Evolutionary conservation across 2,329 filamentous ascomycete species (phyloP).

Genomic region (Cytospora leucostoma): DNA sequence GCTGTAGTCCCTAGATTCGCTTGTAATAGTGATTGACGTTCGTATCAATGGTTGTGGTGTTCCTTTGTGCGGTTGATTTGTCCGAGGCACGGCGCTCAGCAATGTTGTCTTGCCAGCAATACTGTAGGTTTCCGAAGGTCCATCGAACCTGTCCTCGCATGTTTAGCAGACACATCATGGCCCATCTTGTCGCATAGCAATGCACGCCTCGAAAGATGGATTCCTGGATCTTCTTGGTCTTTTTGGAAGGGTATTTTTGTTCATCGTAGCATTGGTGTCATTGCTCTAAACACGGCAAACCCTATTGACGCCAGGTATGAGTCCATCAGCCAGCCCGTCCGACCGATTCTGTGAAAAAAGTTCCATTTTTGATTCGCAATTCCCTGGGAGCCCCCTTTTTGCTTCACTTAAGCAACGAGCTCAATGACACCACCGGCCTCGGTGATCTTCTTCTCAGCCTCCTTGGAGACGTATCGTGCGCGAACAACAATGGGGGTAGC

Average conservation of each 20-base stretch:
- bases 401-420: slow-evolving; percentile 75
- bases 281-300: slow-evolving; percentile 28
- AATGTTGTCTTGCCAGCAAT: background rate
- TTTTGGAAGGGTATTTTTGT: slow-evolving; percentile 26
- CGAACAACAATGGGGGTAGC: slow-evolving; percentile 91
- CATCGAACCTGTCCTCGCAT: background rate
- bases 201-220: background rate
- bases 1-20: background rate
- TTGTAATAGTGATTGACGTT: background rate
- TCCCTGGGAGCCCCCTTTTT: slow-evolving; percentile 11
- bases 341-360: slow-evolving; percentile 25
- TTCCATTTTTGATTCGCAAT: slow-evolving; percentile 24
- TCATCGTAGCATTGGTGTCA: slow-evolving; percentile 28
- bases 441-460: slow-evolving; percentile 99
- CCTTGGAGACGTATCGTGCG: slow-evolving; percentile 91
- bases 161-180: background rate
- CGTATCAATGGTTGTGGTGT: background rate
- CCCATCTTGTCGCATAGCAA: background rate
- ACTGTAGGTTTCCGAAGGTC: background rate
- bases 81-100: background rate
- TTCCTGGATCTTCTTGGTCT: background rate
- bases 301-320: slow-evolving; percentile 28
- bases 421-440: slow-evolving; percentile 95
- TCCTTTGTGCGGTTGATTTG: background rate
- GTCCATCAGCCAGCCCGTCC: slow-evolving; percentile 28